phyloP scores from a whole-genome alignment of 495 filamentous ascomycete species.

The Penicillium cinerascens region DNA sequence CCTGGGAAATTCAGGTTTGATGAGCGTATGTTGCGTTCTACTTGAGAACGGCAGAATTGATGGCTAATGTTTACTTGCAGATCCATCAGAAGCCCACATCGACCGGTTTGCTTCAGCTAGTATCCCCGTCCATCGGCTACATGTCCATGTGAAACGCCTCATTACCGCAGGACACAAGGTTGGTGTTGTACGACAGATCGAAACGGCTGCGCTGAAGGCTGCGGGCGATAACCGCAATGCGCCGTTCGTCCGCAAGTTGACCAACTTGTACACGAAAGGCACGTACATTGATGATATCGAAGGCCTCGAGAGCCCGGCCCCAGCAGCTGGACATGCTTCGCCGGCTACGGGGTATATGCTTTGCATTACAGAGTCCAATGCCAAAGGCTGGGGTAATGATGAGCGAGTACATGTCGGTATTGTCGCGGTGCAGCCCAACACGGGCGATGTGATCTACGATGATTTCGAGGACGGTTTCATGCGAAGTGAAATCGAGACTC shows the following conservation, averaged over 20 bases:
- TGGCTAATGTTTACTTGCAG: slow-evolving; percentile 15
- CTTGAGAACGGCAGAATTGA: slow-evolving; percentile 13
- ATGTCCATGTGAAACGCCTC: slow-evolving; percentile 92
- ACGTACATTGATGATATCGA: slow-evolving; percentile 97
- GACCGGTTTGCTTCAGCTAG: slow-evolving; percentile 94
- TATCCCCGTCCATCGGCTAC: slow-evolving; percentile 86
- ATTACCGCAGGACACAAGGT: slow-evolving; percentile 94
- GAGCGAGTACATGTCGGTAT: slow-evolving; percentile 93
- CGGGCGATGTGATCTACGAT: slow-evolving; percentile 95
- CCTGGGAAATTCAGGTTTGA: slow-evolving; percentile 94
- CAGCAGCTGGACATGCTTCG: slow-evolving; percentile 51
- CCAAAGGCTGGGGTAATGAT: slow-evolving; percentile 83
- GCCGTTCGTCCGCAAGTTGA: slow-evolving; percentile 88
- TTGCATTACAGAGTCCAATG: slow-evolving; percentile 84
- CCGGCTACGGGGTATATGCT: slow-evolving; percentile 85
- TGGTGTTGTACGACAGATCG: slow-evolving; percentile 91
- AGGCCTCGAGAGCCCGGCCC: slow-evolving; percentile 57
- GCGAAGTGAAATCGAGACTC: slow-evolving; percentile 92
- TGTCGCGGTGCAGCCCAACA: slow-evolving; percentile 91
- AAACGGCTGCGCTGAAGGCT: slow-evolving; percentile 97
- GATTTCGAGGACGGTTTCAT: slow-evolving; percentile 98
- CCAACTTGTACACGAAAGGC: slow-evolving; percentile 96
- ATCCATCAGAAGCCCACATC: slow-evolving; percentile 89
- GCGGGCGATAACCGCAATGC: slow-evolving; percentile 92
- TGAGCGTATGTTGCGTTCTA: slow-evolving; percentile 58